These are phyloP conservation scores for Tuber microsphaerosporum DNA, from an alignment of 495 filamentous ascomycete genomes.

Conservation along the genomic window DNA sequence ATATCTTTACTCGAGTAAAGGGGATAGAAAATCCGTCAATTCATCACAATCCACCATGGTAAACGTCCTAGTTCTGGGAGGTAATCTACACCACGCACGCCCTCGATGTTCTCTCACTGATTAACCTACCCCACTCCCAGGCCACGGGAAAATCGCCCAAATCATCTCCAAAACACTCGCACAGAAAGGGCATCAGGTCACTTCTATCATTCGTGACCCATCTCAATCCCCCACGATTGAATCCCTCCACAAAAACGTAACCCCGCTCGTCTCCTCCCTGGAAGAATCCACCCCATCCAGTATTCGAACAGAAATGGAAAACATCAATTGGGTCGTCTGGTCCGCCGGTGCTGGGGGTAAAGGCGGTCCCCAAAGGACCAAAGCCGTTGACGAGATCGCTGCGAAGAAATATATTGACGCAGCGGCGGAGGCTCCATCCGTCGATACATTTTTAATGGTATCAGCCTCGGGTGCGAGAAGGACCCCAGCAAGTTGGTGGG, in stretches of 20 bases:
- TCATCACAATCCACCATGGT: not conserved
- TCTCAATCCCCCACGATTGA: slow-evolving; percentile 59
- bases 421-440: slow-evolving; percentile 50
- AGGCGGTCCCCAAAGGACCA: slow-evolving; percentile 57
- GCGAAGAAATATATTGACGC: slow-evolving; percentile 65
- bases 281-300: slow-evolving; percentile 52
- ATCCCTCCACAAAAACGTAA: slow-evolving; percentile 50
- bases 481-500: slow-evolving; percentile 59
- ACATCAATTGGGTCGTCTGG: slow-evolving; percentile 73
- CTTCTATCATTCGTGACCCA: slow-evolving; percentile 65
- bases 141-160: slow-evolving; percentile 68
- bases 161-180: slow-evolving; percentile 71
- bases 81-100: not conserved
- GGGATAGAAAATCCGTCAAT: not conserved
- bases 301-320: slow-evolving; percentile 56
- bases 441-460: slow-evolving; percentile 69
- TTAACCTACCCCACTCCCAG: not conserved
- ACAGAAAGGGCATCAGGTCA: slow-evolving; percentile 64
- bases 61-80: not conserved
- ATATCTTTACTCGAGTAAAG: too few species aligned
- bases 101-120: not conserved
- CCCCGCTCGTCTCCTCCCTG: slow-evolving; percentile 55
- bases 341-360: slow-evolving; percentile 77
- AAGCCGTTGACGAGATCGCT: slow-evolving; percentile 52
- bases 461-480: slow-evolving; percentile 45